Conservation (phyloP, 2,329 filamentous ascomycete genomes). For the Calcarisporium arbuscula region DNA sequence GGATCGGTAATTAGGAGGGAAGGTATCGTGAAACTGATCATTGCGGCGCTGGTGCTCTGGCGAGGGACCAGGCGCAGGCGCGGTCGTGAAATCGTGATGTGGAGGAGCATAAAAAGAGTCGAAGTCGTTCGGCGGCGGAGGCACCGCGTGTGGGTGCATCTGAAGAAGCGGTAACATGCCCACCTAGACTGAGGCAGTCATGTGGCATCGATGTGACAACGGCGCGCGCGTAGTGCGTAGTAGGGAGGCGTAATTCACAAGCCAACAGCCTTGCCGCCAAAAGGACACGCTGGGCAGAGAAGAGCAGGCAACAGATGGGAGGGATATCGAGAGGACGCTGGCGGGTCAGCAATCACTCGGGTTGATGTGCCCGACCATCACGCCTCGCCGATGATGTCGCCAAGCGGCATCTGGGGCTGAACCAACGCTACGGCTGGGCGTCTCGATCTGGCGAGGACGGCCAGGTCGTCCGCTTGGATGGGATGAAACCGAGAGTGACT, state of each 20-base stretch:
- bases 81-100: constrained; percentile 10
- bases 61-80: constrained; percentile 3
- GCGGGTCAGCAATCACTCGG: constrained; percentile 24
- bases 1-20: constrained; percentile 17
- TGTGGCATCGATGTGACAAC: too few species aligned
- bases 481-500: too few species aligned
- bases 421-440: too few species aligned
- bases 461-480: too few species aligned
- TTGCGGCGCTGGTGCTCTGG: constrained; percentile 17
- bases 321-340: constrained; percentile 21
- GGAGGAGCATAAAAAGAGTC: constrained; percentile 24
- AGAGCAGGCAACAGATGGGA: constrained; percentile 10
- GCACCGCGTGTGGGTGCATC: constrained; percentile 45
- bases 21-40: too few species aligned
- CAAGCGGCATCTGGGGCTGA: constrained; percentile 34
- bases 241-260: too few species aligned
- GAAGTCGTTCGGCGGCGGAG: constrained; percentile 32
- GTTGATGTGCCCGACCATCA: too few species aligned
- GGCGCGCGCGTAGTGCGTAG: too few species aligned
- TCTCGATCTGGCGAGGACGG: too few species aligned
- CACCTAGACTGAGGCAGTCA: too few species aligned
- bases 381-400: constrained; percentile 31
- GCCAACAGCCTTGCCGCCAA: too few species aligned
- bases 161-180: constrained; percentile 47
- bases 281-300: background rate